These are phyloP conservation scores for Plasmodium vinckei DNA, from an alignment of 169 alveolate genomes.

Conservation along the genomic window DNA sequence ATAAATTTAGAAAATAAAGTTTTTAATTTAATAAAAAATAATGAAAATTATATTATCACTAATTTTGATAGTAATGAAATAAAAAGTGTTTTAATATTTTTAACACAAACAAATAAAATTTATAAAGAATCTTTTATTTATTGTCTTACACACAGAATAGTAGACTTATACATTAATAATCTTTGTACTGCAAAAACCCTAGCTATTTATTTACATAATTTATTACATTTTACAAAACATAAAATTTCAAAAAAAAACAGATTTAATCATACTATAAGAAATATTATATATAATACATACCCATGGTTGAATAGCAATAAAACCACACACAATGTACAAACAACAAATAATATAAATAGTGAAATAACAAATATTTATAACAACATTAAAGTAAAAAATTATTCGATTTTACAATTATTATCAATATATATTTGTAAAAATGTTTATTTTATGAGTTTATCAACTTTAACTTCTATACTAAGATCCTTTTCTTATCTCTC, in stretches of 20 bases:
- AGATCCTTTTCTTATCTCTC: conserved; percentile 68
- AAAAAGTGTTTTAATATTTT: conserved; percentile 67
- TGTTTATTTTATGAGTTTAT: conserved; percentile 71
- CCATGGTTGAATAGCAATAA: conserved; percentile 64
- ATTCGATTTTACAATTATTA: conserved; percentile 53
- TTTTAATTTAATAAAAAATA: conserved; percentile 57
- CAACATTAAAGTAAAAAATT: conserved; percentile 45
- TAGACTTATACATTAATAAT: conserved; percentile 49
- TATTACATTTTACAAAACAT: conserved; percentile 54
- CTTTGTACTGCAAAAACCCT: conserved; percentile 22
- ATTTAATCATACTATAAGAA: conserved; percentile 72
- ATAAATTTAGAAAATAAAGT: conserved; percentile 36
- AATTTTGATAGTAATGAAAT: conserved; percentile 74
- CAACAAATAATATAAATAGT: too few relatives aligned
- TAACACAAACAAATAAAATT: conserved; percentile 31
- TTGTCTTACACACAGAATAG: conserved; percentile 55
- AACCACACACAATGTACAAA: too few relatives aligned
- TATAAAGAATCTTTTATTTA: conserved; percentile 67
- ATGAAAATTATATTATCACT: conserved; percentile 53
- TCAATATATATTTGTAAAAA: conserved; percentile 69
- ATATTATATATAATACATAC: conserved; percentile 53
- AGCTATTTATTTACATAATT: conserved; percentile 21
- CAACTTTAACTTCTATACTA: conserved; percentile 51
- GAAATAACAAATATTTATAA: conserved; percentile 14
- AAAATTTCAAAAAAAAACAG: conserved; percentile 42